A percentile compares a stretch with the other conserved stretches of the same genome.
Conservation (phyloP, 306 rosid species). For the Trifolium pratense region DNA sequence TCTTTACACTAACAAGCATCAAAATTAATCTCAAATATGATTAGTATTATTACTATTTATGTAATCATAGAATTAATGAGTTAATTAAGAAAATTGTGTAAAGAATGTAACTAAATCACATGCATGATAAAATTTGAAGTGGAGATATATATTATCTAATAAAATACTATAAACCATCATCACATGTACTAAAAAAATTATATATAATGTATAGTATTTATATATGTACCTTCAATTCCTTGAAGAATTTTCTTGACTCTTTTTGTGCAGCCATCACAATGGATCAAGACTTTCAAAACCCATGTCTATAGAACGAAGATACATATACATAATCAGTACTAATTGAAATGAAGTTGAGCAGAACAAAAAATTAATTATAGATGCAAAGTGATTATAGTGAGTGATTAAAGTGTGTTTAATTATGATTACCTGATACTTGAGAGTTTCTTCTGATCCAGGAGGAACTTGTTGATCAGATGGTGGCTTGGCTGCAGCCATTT, state of each 20-base stretch:
- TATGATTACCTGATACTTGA: constrained; percentile 69
- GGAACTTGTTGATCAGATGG: constrained; percentile 59
- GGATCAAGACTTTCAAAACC: constrained; percentile 85
- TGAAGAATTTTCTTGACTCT: constrained; percentile 88
- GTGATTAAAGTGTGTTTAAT: not conserved
- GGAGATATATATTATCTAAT: not conserved
- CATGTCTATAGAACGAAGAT: constrained; percentile 60
- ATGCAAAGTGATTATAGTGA: not conserved
- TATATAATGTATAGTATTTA: not conserved
- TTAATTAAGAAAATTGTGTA: constrained; percentile 12
- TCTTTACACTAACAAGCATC: not conserved
- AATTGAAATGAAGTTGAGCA: constrained; percentile 29
- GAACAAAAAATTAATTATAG: not conserved
- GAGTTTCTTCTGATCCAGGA: constrained; percentile 46
- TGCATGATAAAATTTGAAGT: constrained; percentile 13
- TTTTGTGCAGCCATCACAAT: constrained; percentile 89
- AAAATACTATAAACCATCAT: not conserved
- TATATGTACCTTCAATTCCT: constrained; percentile 64
- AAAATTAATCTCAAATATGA: not conserved
- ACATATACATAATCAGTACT: not conserved
- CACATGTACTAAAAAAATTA: not conserved
- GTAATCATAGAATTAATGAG: not conserved
- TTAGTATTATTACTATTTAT: too few relatives aligned
- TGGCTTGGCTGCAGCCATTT: constrained; percentile 64
- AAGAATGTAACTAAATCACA: constrained; percentile 2